A percentile compares a stretch with the other conserved stretches of the same genome.
Evolutionary conservation across 208 protist genomes (phyloP).

Genomic region (Ichthyophonus hoferi): DNA sequence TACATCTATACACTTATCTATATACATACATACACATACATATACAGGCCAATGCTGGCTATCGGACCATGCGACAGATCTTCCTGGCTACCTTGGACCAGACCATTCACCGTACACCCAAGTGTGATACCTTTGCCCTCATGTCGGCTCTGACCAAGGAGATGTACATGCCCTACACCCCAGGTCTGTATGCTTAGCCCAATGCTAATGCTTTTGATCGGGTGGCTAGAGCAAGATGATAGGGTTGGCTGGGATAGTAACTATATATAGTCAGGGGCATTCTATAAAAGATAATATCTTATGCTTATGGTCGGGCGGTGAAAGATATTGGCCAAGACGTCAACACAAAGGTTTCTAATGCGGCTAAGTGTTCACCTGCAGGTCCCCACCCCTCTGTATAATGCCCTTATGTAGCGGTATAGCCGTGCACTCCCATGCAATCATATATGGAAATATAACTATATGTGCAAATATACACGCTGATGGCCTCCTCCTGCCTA

Average conservation of each 20-base stretch:
- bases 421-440: not conserved
- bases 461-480: not conserved
- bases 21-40: not conserved
- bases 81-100: slow-evolving; percentile 45
- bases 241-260: too few relatives aligned
- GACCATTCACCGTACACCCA: slow-evolving; percentile 28
- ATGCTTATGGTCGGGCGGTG: too few relatives aligned
- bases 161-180: not conserved
- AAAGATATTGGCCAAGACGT: too few relatives aligned
- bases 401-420: too few relatives aligned
- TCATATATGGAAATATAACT: not conserved
- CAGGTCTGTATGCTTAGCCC: not conserved
- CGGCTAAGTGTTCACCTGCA: too few relatives aligned
- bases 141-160: not conserved
- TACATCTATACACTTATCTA: not conserved
- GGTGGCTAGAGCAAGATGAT: too few relatives aligned
- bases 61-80: slow-evolving; percentile 51
- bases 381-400: too few relatives aligned
- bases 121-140: slow-evolving; percentile 17
- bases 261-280: too few relatives aligned
- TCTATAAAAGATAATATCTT: too few relatives aligned
- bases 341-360: too few relatives aligned
- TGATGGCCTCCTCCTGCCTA: too few relatives aligned
- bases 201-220: too few relatives aligned
- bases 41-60: slow-evolving; percentile 9